Evolutionary conservation across 2,329 filamentous ascomycete genomes (phyloP).

Genomic region (Arthrobotrys entomopaga): DNA sequence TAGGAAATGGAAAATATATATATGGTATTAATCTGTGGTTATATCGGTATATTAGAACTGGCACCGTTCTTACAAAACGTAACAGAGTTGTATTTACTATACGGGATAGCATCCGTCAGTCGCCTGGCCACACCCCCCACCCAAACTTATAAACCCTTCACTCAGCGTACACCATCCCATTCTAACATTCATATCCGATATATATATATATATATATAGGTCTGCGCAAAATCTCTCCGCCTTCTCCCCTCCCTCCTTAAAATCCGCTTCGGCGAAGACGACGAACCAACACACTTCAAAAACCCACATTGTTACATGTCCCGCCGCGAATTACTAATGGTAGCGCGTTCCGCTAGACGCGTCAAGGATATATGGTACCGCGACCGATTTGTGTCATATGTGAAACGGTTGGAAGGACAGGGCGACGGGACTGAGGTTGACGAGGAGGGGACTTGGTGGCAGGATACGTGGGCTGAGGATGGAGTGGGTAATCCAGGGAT

Average conservation of each 20-base stretch:
- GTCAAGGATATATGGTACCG: constrained; percentile 35
- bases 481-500: constrained; percentile 25
- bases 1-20: no score
- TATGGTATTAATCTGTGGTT: no score
- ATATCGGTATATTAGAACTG: constrained; percentile 5
- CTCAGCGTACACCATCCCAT: no score
- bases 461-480: constrained; percentile 47
- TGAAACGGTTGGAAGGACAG: constrained; percentile 11
- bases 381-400: constrained; percentile 26
- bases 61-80: constrained; percentile 27
- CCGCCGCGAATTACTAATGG: constrained; percentile 27
- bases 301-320: constrained; percentile 44
- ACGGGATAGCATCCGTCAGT: constrained; percentile 18
- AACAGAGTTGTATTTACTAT: constrained; percentile 3
- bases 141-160: not conserved
- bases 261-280: constrained; percentile 31
- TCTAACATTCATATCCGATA: not conserved
- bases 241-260: constrained; percentile 25
- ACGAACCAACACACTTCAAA: constrained; percentile 6
- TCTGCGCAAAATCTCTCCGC: constrained; percentile 11
- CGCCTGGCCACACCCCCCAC: not conserved
- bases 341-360: not conserved
- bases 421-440: constrained; percentile 15
- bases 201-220: constrained; percentile 6
- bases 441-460: constrained; percentile 26